phyloP scores from a whole-genome alignment of 768 basidiomycete species.

The Strobilomyces dryophilus region DNA sequence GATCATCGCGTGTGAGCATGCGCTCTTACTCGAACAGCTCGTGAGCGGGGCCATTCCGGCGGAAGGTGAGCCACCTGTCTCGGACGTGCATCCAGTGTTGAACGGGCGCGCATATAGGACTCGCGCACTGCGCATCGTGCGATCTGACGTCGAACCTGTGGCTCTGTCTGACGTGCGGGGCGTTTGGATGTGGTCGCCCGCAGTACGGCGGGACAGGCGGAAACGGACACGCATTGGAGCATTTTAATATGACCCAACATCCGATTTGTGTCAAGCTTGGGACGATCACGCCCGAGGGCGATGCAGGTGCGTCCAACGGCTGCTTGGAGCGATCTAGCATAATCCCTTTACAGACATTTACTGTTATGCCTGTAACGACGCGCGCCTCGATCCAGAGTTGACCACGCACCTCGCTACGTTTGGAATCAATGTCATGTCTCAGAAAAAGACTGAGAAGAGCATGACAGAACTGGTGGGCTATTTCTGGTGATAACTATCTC shows the following conservation, averaged over 20 bases:
- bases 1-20: conserved; percentile 81
- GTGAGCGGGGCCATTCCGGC: conserved; percentile 21
- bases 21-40: conserved; percentile 49
- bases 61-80: conserved; percentile 16
- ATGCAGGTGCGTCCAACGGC: conserved; percentile 57
- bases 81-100: neutral
- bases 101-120: conserved; percentile 40
- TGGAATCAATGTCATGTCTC: conserved; percentile 79
- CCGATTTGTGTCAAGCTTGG: conserved; percentile 89
- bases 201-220: conserved; percentile 81
- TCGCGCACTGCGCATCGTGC: conserved; percentile 79
- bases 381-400: conserved; percentile 73
- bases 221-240: conserved; percentile 84
- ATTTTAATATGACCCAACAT: conserved; percentile 71
- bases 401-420: conserved; percentile 71
- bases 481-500: neutral
- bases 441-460: conserved; percentile 91
- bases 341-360: conserved; percentile 62
- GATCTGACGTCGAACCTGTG: conserved; percentile 89
- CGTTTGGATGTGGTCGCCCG: conserved; percentile 82
- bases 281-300: conserved; percentile 93
- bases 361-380: conserved; percentile 89
- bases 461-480: conserved; percentile 86
- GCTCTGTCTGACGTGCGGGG: conserved; percentile 91
- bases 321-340: neutral